These are phyloP conservation scores for Condylostoma magnum DNA, from an alignment of 169 alveolate genomes.

Conservation along the genomic window DNA sequence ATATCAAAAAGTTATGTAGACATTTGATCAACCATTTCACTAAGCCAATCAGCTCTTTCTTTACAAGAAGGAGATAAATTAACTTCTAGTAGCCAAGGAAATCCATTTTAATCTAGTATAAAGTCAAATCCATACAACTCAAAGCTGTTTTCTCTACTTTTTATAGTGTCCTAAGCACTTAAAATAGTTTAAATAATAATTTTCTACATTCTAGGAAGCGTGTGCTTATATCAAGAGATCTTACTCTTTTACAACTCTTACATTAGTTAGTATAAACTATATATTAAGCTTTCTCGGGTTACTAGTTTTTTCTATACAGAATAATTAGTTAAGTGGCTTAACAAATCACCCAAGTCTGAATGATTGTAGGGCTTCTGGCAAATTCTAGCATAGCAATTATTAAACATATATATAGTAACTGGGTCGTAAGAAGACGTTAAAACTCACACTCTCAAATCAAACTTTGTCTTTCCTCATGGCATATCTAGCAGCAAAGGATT, in stretches of 20 bases:
- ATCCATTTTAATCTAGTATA: slow-evolving; percentile 52
- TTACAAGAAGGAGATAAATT: slow-evolving; percentile 78
- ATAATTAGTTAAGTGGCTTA: slow-evolving; percentile 65
- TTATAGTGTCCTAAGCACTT: slow-evolving; percentile 48
- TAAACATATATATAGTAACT: slow-evolving; percentile 54
- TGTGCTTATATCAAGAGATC: slow-evolving; percentile 34
- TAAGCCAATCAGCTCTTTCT: slow-evolving; percentile 68
- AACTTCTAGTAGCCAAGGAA: slow-evolving; percentile 76
- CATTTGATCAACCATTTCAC: slow-evolving; percentile 70
- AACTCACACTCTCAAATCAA: slow-evolving; percentile 75
- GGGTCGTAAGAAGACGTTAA: slow-evolving; percentile 68
- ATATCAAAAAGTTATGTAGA: slow-evolving; percentile 56
- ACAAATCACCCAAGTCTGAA: slow-evolving; percentile 40
- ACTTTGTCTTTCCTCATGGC: slow-evolving; percentile 34
- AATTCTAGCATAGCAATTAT: slow-evolving; percentile 54
- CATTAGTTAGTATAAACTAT: slow-evolving; percentile 32
- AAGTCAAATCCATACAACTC: slow-evolving; percentile 79
- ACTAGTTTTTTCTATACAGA: slow-evolving; percentile 49
- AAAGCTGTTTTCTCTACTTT: slow-evolving; percentile 52
- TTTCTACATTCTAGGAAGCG: slow-evolving; percentile 43
- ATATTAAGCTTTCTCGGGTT: slow-evolving; percentile 38
- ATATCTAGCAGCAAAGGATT: slow-evolving; percentile 44
- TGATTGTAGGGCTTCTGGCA: slow-evolving; percentile 53
- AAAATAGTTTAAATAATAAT: slow-evolving; percentile 44
- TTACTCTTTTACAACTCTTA: slow-evolving; percentile 1